A percentile compares a stretch with the other conserved stretches of the same genome.
Conservation (phyloP, 2,329 filamentous ascomycete species). For the Sclerotinia borealis region DNA sequence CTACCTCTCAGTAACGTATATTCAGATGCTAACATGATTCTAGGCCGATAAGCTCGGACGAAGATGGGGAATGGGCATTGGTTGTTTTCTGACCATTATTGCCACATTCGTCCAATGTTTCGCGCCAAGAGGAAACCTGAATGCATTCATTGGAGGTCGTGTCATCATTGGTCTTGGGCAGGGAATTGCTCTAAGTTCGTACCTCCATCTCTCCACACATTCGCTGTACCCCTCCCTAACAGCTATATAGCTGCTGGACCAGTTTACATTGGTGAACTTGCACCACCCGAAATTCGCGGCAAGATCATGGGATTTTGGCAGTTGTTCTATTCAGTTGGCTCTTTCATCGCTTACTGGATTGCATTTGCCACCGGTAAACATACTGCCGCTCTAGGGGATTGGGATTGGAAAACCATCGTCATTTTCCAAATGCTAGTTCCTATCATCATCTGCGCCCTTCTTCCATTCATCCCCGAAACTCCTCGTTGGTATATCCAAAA, state of each 20-base stretch:
- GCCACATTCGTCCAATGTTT: slow-evolving; percentile 66
- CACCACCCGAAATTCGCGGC: slow-evolving; percentile 58
- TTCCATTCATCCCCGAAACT: slow-evolving; percentile 63
- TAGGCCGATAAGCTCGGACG: slow-evolving; percentile 53
- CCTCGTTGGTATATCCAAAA: slow-evolving; percentile 64
- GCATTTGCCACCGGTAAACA: slow-evolving; percentile 23
- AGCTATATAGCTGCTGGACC: slow-evolving; percentile 39
- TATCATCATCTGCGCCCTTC: slow-evolving; percentile 51
- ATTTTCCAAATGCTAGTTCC: slow-evolving; percentile 68
- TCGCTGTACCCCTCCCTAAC: not conserved
- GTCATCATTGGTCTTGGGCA: slow-evolving; percentile 67
- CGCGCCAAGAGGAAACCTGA: slow-evolving; percentile 52
- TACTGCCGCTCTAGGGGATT: slow-evolving; percentile 44
- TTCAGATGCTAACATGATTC: not conserved
- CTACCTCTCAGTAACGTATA: not conserved
- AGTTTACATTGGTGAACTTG: slow-evolving; percentile 65
- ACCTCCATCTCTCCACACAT: not conserved
- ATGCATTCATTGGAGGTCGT: slow-evolving; percentile 62
- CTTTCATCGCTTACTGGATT: slow-evolving; percentile 28
- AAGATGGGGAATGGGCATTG: slow-evolving; percentile 58
- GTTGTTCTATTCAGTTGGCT: slow-evolving; percentile 58
- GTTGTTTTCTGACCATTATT: slow-evolving; percentile 59
- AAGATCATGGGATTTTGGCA: slow-evolving; percentile 67
- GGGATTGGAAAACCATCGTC: slow-evolving; percentile 69
- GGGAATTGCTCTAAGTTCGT: slow-evolving; percentile 54